These are phyloP conservation scores for Brasenia schreberi DNA, from an alignment of 164 flowering plant genomes.

Conservation along the genomic window DNA sequence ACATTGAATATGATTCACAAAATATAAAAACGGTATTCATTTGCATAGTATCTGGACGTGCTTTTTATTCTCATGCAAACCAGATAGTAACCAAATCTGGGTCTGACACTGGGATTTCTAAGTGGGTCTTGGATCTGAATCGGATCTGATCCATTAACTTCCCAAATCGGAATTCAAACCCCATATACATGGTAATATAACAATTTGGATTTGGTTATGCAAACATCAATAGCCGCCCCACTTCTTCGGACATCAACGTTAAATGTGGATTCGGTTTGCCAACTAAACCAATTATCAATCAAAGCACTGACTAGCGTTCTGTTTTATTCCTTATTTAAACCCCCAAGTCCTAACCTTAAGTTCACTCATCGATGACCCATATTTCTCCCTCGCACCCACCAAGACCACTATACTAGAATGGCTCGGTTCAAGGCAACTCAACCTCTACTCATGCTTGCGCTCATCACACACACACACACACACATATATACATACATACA, in stretches of 20 bases:
- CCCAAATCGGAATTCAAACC: too few species aligned
- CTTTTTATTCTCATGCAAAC: too few species aligned
- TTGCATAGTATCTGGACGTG: too few species aligned
- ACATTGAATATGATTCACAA: too few species aligned
- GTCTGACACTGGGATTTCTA: too few species aligned
- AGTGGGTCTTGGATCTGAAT: too few species aligned
- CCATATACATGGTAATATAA: too few species aligned
- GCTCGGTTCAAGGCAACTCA: slow-evolving; percentile 7
- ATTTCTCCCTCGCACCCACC: slow-evolving; percentile 22
- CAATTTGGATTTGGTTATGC: background rate
- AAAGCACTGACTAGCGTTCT: background rate
- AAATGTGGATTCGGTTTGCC: background rate
- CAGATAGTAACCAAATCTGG: too few species aligned
- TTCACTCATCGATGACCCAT: slow-evolving; percentile 8
- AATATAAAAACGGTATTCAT: too few species aligned
- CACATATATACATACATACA: too few species aligned
- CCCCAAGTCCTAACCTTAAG: background rate
- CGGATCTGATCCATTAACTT: too few species aligned
- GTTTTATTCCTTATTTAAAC: background rate
- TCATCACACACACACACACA: too few species aligned
- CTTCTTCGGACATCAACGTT: background rate
- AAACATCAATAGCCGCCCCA: background rate
- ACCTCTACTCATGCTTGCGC: slow-evolving; percentile 9
- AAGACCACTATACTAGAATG: slow-evolving; percentile 12
- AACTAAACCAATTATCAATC: background rate